Evolutionary conservation across 2,329 filamentous ascomycete genomes (phyloP).

Genomic region (Diplodia intermedia): DNA sequence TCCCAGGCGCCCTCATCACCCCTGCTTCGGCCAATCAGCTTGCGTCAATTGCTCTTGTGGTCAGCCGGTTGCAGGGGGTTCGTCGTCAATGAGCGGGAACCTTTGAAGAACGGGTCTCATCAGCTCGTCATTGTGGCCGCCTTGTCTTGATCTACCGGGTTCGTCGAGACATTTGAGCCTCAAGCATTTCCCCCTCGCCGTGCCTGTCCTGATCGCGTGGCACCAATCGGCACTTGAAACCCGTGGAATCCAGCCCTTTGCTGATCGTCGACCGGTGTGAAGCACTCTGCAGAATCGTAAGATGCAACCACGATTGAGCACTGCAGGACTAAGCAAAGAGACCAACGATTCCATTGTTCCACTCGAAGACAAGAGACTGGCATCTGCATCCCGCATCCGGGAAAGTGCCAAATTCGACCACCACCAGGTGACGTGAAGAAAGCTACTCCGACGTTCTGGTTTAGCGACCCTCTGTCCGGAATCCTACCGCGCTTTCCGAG

Average conservation of each 20-base stretch:
- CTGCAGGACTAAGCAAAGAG: no score
- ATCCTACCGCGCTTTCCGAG: neutral
- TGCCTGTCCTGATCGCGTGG: conserved; percentile 20
- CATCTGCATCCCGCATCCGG: neutral
- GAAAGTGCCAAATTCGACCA: neutral
- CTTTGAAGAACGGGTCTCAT: neutral
- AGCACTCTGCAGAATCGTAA: neutral
- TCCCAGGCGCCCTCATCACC: neutral
- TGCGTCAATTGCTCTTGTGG: neutral
- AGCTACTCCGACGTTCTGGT: neutral
- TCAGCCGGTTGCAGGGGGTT: neutral
- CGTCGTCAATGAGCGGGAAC: neutral
- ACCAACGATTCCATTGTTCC: neutral
- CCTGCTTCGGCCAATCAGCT: neutral
- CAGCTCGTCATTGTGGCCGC: neutral
- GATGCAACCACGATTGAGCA: neutral
- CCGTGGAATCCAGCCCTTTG: conserved; percentile 6
- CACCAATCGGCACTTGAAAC: conserved; percentile 11
- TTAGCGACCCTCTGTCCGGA: neutral
- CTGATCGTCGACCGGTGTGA: conserved; percentile 13
- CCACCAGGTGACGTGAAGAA: neutral
- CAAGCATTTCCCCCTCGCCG: neutral
- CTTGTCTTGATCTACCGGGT: neutral
- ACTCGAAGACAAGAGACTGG: neutral
- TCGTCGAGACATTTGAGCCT: conserved; percentile 17